Conservation (phyloP, 176 grass and related monocot genomes). For the Elymus sibiricus region DNA sequence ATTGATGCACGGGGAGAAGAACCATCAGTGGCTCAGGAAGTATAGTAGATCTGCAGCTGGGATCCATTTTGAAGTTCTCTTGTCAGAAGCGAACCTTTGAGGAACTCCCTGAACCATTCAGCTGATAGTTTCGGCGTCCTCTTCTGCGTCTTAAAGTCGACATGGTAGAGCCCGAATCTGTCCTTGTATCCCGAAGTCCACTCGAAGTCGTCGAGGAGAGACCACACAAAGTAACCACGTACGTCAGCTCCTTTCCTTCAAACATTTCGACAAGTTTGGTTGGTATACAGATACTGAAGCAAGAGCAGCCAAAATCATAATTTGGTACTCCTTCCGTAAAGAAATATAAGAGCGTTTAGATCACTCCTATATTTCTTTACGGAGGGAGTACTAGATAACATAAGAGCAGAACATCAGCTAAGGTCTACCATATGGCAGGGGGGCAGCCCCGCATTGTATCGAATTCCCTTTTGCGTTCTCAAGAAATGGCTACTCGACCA, state of each 20-base stretch:
- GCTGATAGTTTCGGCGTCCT: slow-evolving; percentile 47
- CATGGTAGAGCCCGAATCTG: slow-evolving; percentile 60
- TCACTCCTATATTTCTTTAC: too few relatives aligned
- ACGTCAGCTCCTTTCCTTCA: slow-evolving; percentile 68
- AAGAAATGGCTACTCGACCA: not conserved
- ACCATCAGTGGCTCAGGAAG: not conserved
- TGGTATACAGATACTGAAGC: not conserved
- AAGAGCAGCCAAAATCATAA: not conserved
- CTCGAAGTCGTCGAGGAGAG: slow-evolving; percentile 65
- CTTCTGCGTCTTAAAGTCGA: slow-evolving; percentile 45
- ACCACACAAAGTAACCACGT: slow-evolving; percentile 70
- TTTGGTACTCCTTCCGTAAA: too few relatives aligned
- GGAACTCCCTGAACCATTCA: slow-evolving; percentile 53
- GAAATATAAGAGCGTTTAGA: too few relatives aligned
- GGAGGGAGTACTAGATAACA: too few relatives aligned
- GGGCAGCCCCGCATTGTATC: not conserved
- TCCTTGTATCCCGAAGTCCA: slow-evolving; percentile 35
- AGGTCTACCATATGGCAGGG: not conserved
- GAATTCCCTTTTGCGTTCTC: not conserved
- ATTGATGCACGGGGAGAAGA: not conserved
- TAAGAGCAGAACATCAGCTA: not conserved
- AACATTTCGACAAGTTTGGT: not conserved
- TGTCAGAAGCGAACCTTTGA: slow-evolving; percentile 29
- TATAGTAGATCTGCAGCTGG: not conserved
- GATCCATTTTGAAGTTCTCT: not conserved